Evolutionary conservation across 768 basidiomycete species (phyloP).

Genomic region (Pulveroboletus ravenelii): DNA sequence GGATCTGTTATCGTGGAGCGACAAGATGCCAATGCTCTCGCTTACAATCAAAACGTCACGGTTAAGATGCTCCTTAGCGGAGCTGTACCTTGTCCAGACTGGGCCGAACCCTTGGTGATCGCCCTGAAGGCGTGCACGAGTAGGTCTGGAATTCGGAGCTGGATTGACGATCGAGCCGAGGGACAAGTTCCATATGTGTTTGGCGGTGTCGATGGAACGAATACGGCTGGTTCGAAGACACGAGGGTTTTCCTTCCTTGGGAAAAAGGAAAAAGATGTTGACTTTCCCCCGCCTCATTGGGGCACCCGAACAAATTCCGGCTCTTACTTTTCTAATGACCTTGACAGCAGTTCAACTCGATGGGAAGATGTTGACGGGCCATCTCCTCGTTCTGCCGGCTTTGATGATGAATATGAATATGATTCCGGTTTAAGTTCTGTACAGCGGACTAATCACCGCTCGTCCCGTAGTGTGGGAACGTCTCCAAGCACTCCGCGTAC

Average conservation of each 20-base stretch:
- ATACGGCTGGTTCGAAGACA: constrained; percentile 32
- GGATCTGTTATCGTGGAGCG: constrained; percentile 92
- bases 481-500: constrained; percentile 2
- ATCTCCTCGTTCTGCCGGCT: constrained; percentile 18
- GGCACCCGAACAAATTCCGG: constrained; percentile 44
- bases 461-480: constrained; percentile 16
- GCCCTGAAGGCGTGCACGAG: constrained; percentile 72
- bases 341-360: constrained; percentile 6
- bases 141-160: constrained; percentile 59
- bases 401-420: constrained; percentile 45
- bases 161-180: constrained; percentile 54
- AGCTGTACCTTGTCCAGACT: constrained; percentile 63
- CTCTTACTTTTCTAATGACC: constrained; percentile 48
- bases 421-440: constrained; percentile 39
- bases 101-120: constrained; percentile 71
- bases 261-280: constrained; percentile 43
- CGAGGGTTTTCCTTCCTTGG: constrained; percentile 29
- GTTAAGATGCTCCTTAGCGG: constrained; percentile 81
- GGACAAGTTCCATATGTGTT: constrained; percentile 54
- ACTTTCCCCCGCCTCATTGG: constrained; percentile 68
- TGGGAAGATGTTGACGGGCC: constrained; percentile 32
- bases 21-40: constrained; percentile 85
- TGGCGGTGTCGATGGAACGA: constrained; percentile 8
- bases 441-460: constrained; percentile 26
- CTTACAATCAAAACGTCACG: constrained; percentile 71